Base-by-base conservation (phyloP, 2,329 filamentous ascomycete species). In the Aspergillus felis region DNA sequence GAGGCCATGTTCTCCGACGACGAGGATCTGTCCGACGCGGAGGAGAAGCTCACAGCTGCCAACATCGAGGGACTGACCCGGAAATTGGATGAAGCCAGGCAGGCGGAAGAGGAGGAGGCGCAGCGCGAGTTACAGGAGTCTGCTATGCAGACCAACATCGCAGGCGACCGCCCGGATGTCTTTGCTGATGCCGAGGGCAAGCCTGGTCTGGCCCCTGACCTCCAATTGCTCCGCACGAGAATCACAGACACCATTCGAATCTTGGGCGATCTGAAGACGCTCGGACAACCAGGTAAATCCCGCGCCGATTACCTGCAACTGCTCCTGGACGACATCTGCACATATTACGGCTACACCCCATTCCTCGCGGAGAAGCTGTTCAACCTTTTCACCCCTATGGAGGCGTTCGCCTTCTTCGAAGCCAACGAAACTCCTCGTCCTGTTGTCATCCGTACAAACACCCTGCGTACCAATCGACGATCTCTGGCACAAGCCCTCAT, bases 371-470 rank as follows among this genome's bases (percentile, higher is more conserved):
- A 96, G 76, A 99, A 97, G 81, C 86, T 99, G 17, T 92, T 92
- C 79, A 88, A 89, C 70, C 86, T 99, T 6, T 97, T 99, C 78
- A 87, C 92, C 1, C 91, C 94, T 0, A 87, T 89, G 66, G 94
- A 99, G 78, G 94, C 94, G 0, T 95, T 97, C 66, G 92, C 92
- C 55, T 99, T 99, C 78, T 97, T 99, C 79, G 94, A 99, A 78
- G 93, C 93, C 68, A 99, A 99, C 86, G 94, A 99, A 78, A 92
- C 90, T 28, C 86, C 92, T 14, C 87, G 94, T 53, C 94, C 94
- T 3, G 87, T 99, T 57, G 94, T 99, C 64, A 95, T 99, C 72
- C 88, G 94, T 70, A 97, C 94, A 61, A 99, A 99, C 77, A 99
- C 93, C 8, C 84, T 99, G 58, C 89, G 91, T 66, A 88, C 86